Evolutionary conservation across 306 rosid genomes (phyloP).

Genomic region (Urtica urens): DNA sequence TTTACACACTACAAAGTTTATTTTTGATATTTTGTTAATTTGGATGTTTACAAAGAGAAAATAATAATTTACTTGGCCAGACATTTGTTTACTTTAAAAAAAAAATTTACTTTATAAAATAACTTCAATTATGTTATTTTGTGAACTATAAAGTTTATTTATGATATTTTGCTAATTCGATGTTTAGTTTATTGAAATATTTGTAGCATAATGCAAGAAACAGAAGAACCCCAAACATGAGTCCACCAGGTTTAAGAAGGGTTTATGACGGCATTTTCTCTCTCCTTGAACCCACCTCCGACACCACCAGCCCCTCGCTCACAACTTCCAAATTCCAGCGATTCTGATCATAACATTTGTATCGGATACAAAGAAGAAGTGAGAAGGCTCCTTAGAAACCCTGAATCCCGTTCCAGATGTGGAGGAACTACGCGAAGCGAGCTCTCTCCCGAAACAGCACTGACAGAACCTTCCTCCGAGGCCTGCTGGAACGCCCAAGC

Average conservation of each 20-base stretch:
- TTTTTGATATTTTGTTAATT: too few relatives aligned
- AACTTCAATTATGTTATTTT: too few relatives aligned
- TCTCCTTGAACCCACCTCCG: conserved; percentile 37
- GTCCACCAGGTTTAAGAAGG: conserved; percentile 33
- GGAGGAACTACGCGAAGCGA: conserved; percentile 47
- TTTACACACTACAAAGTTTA: too few relatives aligned
- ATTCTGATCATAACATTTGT: conserved; percentile 9
- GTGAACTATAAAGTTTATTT: too few relatives aligned
- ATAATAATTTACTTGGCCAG: too few relatives aligned
- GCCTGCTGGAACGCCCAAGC: conserved; percentile 1
- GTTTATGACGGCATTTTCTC: conserved; percentile 22
- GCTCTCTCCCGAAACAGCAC: conserved; percentile 23
- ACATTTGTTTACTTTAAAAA: too few relatives aligned
- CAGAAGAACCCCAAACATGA: background rate
- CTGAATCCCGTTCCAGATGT: conserved; percentile 33
- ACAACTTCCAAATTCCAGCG: conserved; percentile 16
- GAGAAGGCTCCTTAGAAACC: background rate
- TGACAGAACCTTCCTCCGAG: conserved; percentile 14
- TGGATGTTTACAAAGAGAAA: too few relatives aligned
- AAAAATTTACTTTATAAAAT: too few relatives aligned
- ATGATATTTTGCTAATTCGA: background rate
- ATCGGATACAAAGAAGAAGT: background rate
- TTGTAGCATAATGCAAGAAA: background rate
- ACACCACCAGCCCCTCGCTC: conserved; percentile 12
- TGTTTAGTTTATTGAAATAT: background rate